Evolutionary conservation across 257 asterid species (phyloP), one percentile per base, ranked within the genome.

Genomic region (Solanum appendiculatum): DNA sequence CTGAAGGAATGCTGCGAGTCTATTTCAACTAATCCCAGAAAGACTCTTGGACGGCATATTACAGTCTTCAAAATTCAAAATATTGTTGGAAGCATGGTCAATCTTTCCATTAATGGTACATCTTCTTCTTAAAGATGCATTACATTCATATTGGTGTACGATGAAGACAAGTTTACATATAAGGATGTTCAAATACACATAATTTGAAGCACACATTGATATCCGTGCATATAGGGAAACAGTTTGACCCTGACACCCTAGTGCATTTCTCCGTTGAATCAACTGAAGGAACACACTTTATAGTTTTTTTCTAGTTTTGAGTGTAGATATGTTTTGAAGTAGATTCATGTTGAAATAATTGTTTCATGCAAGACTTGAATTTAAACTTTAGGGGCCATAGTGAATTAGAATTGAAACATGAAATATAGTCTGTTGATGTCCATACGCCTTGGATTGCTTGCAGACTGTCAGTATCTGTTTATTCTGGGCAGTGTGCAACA

Each of bases 11-110:
- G 89, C 90, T 84, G 88, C 88, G 95, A 93, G 87, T 89, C 88
- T 42, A 82, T 90, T 74, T 29, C 51, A 46, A 74, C 58, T 86
- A 89, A 88, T 73, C 93, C 96, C 84, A 87, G 91, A 84, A 93
- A 94, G 88, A 92, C 91, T 90, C 98, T 97, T 91, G 98, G 99
- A 85, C 93, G 90, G 89, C 91, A 93, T 89, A 92, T 95, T 87
- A 92, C 94, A 64, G 88, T 92, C 86, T 94, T 93, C 92, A 97
- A 94, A 89, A 93, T 96, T 90, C 96, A 89, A 91, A 92, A 90
- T 88, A 86, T 88, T 78, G 90, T 92, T 77, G 97, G 94, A 73
- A 91, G 93, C 90, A 72, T 91, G 88, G 89, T 94, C 85, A 82
- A 92, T 88, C 94, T 92, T 87, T 94, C 95, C 86, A 91, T 89